Evolutionary conservation across 2,329 filamentous ascomycete species (phyloP), one percentile per base, ranked within the genome.

Genomic region (Chaetomium globosum): DNA sequence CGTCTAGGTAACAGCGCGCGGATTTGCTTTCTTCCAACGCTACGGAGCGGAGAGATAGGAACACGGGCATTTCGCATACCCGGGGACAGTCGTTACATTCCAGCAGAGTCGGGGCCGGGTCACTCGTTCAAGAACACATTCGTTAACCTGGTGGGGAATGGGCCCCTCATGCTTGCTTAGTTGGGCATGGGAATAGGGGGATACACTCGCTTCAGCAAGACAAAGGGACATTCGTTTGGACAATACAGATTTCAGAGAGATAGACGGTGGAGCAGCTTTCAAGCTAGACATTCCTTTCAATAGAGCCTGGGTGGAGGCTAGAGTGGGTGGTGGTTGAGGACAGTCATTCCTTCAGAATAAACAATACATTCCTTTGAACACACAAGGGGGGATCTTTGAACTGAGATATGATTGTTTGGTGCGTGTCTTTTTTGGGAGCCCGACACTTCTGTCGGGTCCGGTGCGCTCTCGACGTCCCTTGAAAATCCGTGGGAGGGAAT

Each of bases 271-370:
- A 36, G 10, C n/a, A 59, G 61, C 55, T 54, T 54, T 59, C 21
- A 51, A 58, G 56, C 62, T 65, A 61, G 64, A 59, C 53, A 55
- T 64, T 61, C 61, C 26, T 6, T 65, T 65, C 30, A 2, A 58
- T 60, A 36, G 21, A 52, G 56, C 39, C 28, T 28, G 48, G 52
- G 53, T 21, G 58, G 23, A 49, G 56, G 33, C 61, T 39, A 51
- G 58, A 61, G 59, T 66, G 59, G 67, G 63, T 59, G 66, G 46
- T 60, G 39, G 39, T 64, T 51, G 64, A 61, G 55, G 61, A 65
- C 58, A 66, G 61, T 58, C 64, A 65, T 65, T 68, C 61, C 59
- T 66, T 68, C 6, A 43, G 49, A 65, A 64, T 62, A 55, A 49
- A 55, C 28, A 7, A 56, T 46, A 52, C 30, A 23, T 52, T 28